Evolutionary conservation across 176 grass and related monocot genomes (phyloP).

Genomic region (Oryza nivara): DNA sequence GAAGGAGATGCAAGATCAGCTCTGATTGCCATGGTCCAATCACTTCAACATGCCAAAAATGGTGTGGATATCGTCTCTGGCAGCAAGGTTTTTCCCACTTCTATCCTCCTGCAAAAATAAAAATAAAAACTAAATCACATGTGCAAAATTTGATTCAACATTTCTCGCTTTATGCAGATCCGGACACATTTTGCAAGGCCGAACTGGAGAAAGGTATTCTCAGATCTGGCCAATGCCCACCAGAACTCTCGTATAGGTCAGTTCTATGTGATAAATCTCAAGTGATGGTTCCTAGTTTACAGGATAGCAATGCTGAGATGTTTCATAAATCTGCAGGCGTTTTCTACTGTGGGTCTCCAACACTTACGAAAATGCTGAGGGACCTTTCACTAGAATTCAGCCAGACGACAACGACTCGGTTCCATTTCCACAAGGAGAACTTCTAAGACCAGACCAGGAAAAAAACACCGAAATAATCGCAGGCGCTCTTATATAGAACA

Average conservation of each 20-base stretch:
- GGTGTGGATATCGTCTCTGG: constrained; percentile 90
- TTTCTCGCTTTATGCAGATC: constrained; percentile 55
- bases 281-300: constrained; percentile 11
- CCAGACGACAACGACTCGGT: constrained; percentile 81
- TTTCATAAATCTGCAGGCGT: constrained; percentile 66
- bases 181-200: constrained; percentile 96
- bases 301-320: not conserved
- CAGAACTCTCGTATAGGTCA: constrained; percentile 83
- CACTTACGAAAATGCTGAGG: constrained; percentile 71
- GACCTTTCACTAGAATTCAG: constrained; percentile 88
- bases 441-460: constrained; percentile 56
- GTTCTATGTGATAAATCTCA: not conserved
- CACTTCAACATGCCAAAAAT: constrained; percentile 89
- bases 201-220: constrained; percentile 98
- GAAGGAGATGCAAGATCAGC: constrained; percentile 96
- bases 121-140: constrained; percentile 8
- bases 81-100: constrained; percentile 55
- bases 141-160: not conserved
- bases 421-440: constrained; percentile 99
- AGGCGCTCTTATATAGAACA: constrained; percentile 41
- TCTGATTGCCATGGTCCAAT: constrained; percentile 92
- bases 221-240: constrained; percentile 75
- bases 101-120: not conserved
- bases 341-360: constrained; percentile 92
- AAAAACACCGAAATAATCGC: constrained; percentile 8